These are phyloP conservation scores for Sequoia sempervirens DNA, from an alignment of 75 land plant species.

Conservation along the genomic window DNA sequence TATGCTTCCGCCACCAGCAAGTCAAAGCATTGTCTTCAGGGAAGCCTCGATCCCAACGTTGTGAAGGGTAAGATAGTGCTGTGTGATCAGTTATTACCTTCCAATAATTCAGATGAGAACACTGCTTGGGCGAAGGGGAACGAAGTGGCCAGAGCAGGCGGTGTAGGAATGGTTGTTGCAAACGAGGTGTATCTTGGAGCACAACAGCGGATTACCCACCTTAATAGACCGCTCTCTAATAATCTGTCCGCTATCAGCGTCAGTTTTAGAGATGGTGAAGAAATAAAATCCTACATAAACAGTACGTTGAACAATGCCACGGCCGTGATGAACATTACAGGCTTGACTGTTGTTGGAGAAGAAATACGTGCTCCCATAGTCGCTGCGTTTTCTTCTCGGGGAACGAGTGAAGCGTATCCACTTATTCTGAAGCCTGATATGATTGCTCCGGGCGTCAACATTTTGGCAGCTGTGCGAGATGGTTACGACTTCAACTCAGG, in stretches of 20 bases:
- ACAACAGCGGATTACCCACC: constrained; percentile 50
- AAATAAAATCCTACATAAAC: constrained; percentile 37
- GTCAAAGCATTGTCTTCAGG: constrained; percentile 44
- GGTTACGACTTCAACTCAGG: not conserved
- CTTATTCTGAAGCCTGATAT: not conserved
- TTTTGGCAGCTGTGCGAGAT: not conserved
- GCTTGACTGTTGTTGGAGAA: constrained; percentile 46
- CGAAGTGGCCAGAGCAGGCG: constrained; percentile 68
- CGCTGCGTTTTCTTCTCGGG: not conserved
- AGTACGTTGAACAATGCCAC: constrained; percentile 23
- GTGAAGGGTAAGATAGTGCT: constrained; percentile 71
- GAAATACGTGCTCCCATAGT: not conserved
- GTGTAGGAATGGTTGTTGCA: constrained; percentile 60
- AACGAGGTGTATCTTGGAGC: constrained; percentile 62
- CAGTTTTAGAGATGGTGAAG: constrained; percentile 40
- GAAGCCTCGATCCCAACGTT: constrained; percentile 38
- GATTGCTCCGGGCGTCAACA: not conserved
- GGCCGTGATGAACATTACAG: constrained; percentile 44
- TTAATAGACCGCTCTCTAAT: too few relatives aligned
- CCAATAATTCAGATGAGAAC: constrained; percentile 23
- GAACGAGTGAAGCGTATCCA: not conserved
- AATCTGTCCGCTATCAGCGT: constrained; percentile 47
- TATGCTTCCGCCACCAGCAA: constrained; percentile 46
- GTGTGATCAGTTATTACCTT: constrained; percentile 33
- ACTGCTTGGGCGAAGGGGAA: constrained; percentile 57